Evolutionary conservation across 2,329 filamentous ascomycete genomes (phyloP), one percentile per base, ranked within the genome.

Genomic region (Geosmithia putterillii): DNA sequence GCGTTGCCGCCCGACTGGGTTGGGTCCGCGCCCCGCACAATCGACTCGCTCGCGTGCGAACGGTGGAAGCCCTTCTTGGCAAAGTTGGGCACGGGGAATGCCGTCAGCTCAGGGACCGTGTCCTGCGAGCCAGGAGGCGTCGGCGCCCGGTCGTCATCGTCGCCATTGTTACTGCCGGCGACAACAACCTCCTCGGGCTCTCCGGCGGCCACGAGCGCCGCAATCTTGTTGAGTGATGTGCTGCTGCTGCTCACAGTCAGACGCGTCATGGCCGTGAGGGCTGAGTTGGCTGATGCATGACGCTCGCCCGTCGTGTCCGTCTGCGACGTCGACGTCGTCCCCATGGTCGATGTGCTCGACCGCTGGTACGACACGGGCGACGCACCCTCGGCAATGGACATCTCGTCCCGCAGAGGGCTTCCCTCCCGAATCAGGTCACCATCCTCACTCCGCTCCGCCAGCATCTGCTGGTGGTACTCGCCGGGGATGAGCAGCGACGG

Each of bases 401-500:
- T 28, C 32, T 43, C 41, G 21, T 46, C 42, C 17, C 42, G 44
- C 19, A 46, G 46, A n/a, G 46, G 42, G 6, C 44, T 42, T 39
- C 47, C 47, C 14, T 48, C 44, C n/a, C n/a, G n/a, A n/a, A n/a
- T n/a, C 20, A 53, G 38, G 10, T 61, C 51, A 6, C 67, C 66
- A 35, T 61, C 60, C 12, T 59, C 49, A 57, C 4, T 43, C 49
- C 10, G 53, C 41, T 59, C 55, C 7, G 49, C 45, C 36, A 71
- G 55, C 64, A 78, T 71, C 50, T 77, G 67, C 47, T 71, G 66
- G 42, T 73, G 68, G 50, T 71, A 78, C 42, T 82, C 77, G 40
- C 64, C 59, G 12, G 78, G 76, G 43, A 81, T 77, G 41, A 81
- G 64, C n/a, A 81, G 63, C 3, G 74, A 74, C 0, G 78, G 77